Conservation (phyloP, 106 monocot genomes). For the Alisma plantagoaquatica region DNA sequence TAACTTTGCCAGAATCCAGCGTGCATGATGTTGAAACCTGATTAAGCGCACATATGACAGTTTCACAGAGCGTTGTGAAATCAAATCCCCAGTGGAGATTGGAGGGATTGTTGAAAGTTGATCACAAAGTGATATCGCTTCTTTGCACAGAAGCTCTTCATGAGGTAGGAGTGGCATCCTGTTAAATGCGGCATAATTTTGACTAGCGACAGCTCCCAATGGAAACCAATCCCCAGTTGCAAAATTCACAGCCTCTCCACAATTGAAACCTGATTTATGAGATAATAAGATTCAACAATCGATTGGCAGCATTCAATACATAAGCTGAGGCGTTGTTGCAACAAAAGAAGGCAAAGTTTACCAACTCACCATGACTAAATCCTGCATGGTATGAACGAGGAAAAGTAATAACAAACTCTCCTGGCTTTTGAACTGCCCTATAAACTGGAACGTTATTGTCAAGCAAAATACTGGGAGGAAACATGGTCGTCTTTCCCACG, state of each 20-base stretch:
- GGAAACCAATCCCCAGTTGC: conserved; percentile 84
- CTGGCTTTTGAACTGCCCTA: conserved; percentile 86
- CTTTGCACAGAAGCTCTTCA: conserved; percentile 88
- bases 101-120: conserved; percentile 8
- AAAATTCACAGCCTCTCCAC: conserved; percentile 96
- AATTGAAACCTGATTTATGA: conserved; percentile 90
- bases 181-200: conserved; percentile 70
- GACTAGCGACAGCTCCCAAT: conserved; percentile 55
- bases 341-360: background rate
- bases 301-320: background rate
- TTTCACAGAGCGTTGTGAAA: conserved; percentile 26
- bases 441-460: conserved; percentile 84
- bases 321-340: background rate
- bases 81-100: conserved; percentile 16
- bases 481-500: conserved; percentile 90
- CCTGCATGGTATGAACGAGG: conserved; percentile 96
- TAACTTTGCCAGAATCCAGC: conserved; percentile 28
- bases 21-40: conserved; percentile 37
- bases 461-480: conserved; percentile 75
- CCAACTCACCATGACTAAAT: conserved; percentile 72
- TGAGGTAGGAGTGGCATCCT: conserved; percentile 62
- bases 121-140: conserved; percentile 47
- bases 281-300: background rate
- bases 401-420: conserved; percentile 92
- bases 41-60: conserved; percentile 62